Evolutionary conservation across 2,329 filamentous ascomycete genomes (phyloP).

Genomic region (Tolypocladium cylindrosporum): DNA sequence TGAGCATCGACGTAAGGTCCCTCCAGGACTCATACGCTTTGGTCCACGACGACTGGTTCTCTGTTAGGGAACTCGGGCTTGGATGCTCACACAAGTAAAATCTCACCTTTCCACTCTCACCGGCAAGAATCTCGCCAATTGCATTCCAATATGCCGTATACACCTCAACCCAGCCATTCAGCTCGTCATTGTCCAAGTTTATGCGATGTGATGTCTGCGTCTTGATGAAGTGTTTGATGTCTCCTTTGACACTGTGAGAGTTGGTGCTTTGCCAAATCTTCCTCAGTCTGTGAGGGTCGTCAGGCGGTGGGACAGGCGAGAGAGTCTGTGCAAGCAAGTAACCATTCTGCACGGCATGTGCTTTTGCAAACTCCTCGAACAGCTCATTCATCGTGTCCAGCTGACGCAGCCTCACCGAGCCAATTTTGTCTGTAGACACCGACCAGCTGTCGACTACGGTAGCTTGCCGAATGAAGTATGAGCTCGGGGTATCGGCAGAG

Average conservation of each 20-base stretch:
- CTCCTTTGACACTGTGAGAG: constrained; percentile 50
- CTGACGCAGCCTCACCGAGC: neutral
- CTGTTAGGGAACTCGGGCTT: constrained; percentile 7
- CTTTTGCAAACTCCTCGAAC: constrained; percentile 63
- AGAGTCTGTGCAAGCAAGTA: constrained; percentile 66
- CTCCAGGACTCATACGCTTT: constrained; percentile 85
- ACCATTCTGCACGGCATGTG: constrained; percentile 56
- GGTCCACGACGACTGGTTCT: constrained; percentile 53
- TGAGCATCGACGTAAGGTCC: constrained; percentile 65
- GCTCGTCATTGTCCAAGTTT: constrained; percentile 55
- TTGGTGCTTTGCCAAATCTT: constrained; percentile 65
- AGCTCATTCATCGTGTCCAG: constrained; percentile 55
- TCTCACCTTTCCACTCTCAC: constrained; percentile 26
- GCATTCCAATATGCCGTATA: constrained; percentile 80
- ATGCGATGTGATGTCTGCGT: constrained; percentile 45
- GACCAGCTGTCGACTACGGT: neutral
- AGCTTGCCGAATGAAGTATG: neutral
- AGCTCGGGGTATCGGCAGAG: neutral
- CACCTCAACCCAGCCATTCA: constrained; percentile 77
- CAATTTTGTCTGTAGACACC: neutral
- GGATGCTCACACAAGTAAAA: neutral
- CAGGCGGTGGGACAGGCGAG: constrained; percentile 54
- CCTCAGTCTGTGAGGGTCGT: constrained; percentile 55
- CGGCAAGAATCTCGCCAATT: constrained; percentile 59
- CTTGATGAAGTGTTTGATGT: constrained; percentile 63